phyloP scores from a whole-genome alignment of 2,329 filamentous ascomycete genomes.

The Aureobasidium zeae region DNA sequence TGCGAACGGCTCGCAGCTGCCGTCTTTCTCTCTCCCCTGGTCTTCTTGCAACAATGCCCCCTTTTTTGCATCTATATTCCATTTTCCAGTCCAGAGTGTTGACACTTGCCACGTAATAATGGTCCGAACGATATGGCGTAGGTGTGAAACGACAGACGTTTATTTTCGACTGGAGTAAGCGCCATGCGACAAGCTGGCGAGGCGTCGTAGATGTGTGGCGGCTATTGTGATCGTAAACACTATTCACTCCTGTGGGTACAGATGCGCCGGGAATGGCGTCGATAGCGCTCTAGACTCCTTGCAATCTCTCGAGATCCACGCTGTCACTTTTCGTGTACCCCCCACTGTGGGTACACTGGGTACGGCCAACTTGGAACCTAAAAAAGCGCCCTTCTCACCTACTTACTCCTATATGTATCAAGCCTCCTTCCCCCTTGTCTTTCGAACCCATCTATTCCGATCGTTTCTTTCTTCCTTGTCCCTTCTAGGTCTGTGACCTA shows the following conservation, averaged over 20 bases:
- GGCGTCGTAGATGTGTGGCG: too few species aligned
- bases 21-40: not conserved
- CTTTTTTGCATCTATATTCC: too few species aligned
- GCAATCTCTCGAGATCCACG: slow-evolving; percentile 14
- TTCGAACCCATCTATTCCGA: slow-evolving; percentile 6
- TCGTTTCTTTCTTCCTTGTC: slow-evolving; percentile 4
- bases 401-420: slow-evolving; percentile 14
- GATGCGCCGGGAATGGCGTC: slow-evolving; percentile 10
- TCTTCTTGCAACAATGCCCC: too few species aligned
- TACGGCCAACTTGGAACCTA: slow-evolving; percentile 6
- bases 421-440: slow-evolving; percentile 8
- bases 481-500: slow-evolving; percentile 16
- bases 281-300: slow-evolving; percentile 14
- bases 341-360: slow-evolving; percentile 6
- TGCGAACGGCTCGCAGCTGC: not conserved
- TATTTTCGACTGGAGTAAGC: not conserved
- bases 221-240: slow-evolving; percentile 5
- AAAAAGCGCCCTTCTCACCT: slow-evolving; percentile 13
- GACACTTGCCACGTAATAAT: too few species aligned
- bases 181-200: not conserved
- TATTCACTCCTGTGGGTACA: slow-evolving; percentile 10
- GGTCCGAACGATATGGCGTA: slow-evolving; percentile 7
- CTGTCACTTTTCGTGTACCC: slow-evolving; percentile 13
- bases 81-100: too few species aligned
- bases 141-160: slow-evolving; percentile 11